Percentiles rank a stretch among this genome's conserved stretches.
phyloP scores from a whole-genome alignment of 306 rosid genomes.

The Quercus rubra region DNA sequence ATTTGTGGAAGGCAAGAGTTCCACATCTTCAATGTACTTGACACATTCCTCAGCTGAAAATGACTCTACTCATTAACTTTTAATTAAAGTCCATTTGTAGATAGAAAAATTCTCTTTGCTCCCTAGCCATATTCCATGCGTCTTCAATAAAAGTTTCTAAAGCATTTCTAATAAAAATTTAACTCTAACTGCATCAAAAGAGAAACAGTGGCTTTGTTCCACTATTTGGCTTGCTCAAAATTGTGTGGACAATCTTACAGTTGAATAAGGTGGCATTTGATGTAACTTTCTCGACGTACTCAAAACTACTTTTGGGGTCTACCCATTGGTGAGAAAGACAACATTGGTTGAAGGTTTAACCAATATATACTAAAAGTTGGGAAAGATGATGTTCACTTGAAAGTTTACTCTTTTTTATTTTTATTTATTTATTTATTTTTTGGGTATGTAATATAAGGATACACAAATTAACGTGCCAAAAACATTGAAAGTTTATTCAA shows the following conservation, averaged over 20 bases:
- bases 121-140: slow-evolving; percentile 16
- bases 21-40: slow-evolving; percentile 18
- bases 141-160: slow-evolving; percentile 26
- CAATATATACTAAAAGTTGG: not conserved
- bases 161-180: not conserved
- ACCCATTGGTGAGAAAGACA: not conserved
- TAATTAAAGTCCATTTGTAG: not conserved
- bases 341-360: not conserved
- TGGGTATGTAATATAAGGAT: too few species aligned
- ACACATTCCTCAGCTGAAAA: slow-evolving; percentile 24
- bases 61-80: slow-evolving; percentile 18
- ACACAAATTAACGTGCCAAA: too few species aligned
- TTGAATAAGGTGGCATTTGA: not conserved
- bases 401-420: too few species aligned
- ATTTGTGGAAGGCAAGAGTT: slow-evolving; percentile 32
- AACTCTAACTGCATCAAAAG: not conserved
- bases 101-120: slow-evolving; percentile 40
- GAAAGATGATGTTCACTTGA: too few species aligned
- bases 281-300: not conserved
- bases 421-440: too few species aligned
- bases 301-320: not conserved
- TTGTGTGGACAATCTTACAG: not conserved
- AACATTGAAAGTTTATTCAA: too few species aligned
- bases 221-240: not conserved
- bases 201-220: slow-evolving; percentile 1